Evolutionary conservation across 2,329 filamentous ascomycete genomes (phyloP).

Genomic region (Cordyceps tenuipes): DNA sequence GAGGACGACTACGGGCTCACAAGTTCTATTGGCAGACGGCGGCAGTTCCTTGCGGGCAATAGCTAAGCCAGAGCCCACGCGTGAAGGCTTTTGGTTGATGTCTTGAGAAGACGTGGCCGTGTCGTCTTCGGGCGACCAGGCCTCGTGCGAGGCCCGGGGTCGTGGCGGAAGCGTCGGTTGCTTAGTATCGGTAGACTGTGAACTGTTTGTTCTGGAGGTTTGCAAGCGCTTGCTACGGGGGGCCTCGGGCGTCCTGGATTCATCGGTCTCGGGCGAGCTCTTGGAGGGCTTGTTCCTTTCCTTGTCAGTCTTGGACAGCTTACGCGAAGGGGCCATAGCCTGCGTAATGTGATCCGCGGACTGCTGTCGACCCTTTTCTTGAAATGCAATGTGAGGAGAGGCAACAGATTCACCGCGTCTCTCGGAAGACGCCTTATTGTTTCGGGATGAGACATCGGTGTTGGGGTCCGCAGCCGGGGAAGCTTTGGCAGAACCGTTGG

Average conservation of each 20-base stretch:
- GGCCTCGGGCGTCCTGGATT: constrained; percentile 74
- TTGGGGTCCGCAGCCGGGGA: constrained; percentile 41
- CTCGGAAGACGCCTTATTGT: constrained; percentile 45
- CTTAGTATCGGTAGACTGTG: constrained; percentile 32
- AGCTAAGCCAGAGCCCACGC: constrained; percentile 33
- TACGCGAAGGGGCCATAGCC: constrained; percentile 40
- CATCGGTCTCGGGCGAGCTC: constrained; percentile 28
- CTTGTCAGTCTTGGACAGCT: constrained; percentile 37
- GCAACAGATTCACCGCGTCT: constrained; percentile 41
- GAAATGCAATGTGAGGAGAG: constrained; percentile 82
- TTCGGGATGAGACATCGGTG: constrained; percentile 43
- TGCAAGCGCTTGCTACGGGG: constrained; percentile 53
- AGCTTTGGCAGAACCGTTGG: constrained; percentile 46
- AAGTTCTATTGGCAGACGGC: constrained; percentile 29
- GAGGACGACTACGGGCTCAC: constrained; percentile 27
- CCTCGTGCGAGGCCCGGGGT: constrained; percentile 29
- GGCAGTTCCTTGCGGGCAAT: constrained; percentile 60
- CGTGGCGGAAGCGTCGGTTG: constrained; percentile 28
- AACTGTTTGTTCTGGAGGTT: constrained; percentile 33
- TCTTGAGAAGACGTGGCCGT: constrained; percentile 35
- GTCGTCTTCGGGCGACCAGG: constrained; percentile 48
- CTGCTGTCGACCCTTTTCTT: constrained; percentile 62
- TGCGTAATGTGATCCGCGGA: constrained; percentile 52
- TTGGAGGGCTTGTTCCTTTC: constrained; percentile 23
- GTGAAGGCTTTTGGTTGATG: constrained; percentile 31